A percentile compares a stretch with the other conserved stretches of the same genome.
These are phyloP conservation scores for Lepidium didymum DNA, from an alignment of 345 rosid species.

Conservation along the genomic window DNA sequence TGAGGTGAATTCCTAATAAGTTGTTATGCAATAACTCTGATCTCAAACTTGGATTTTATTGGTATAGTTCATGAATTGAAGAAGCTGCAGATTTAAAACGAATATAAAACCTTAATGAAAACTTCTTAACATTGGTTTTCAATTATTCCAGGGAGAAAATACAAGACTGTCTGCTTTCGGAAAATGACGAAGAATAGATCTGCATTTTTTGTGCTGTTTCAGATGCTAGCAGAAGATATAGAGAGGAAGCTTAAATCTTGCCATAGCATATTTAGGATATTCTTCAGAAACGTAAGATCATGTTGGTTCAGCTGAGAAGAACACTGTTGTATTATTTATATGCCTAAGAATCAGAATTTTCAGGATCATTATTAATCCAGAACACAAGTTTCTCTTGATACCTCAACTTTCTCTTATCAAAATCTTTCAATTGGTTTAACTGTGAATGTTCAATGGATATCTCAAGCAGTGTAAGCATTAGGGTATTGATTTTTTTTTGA, in stretches of 20 bases:
- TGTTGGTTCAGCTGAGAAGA: neutral
- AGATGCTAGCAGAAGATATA: neutral
- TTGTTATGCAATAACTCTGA: neutral
- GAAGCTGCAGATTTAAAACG: neutral
- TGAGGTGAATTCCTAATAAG: conserved; percentile 47
- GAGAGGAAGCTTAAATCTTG: neutral
- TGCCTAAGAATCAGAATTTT: neutral
- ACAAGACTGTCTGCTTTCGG: conserved; percentile 68
- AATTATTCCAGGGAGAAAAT: conserved; percentile 61
- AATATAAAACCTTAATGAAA: neutral
- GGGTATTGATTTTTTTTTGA: too few species aligned
- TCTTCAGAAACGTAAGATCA: neutral
- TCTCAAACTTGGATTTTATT: neutral
- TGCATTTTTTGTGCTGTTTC: neutral
- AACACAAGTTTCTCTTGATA: too few species aligned
- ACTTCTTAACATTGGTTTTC: neutral
- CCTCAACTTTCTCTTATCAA: neutral
- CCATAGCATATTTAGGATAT: neutral
- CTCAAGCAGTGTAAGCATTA: too few species aligned
- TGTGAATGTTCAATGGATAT: too few species aligned
- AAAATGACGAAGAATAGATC: conserved; percentile 54
- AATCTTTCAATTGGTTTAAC: neutral
- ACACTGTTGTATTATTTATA: neutral
- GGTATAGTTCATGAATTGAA: neutral
- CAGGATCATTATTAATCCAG: neutral